Evolutionary conservation across 2,329 filamentous ascomycete genomes (phyloP), one percentile per base, ranked within the genome.

Genomic region (Madurella fahalii): DNA sequence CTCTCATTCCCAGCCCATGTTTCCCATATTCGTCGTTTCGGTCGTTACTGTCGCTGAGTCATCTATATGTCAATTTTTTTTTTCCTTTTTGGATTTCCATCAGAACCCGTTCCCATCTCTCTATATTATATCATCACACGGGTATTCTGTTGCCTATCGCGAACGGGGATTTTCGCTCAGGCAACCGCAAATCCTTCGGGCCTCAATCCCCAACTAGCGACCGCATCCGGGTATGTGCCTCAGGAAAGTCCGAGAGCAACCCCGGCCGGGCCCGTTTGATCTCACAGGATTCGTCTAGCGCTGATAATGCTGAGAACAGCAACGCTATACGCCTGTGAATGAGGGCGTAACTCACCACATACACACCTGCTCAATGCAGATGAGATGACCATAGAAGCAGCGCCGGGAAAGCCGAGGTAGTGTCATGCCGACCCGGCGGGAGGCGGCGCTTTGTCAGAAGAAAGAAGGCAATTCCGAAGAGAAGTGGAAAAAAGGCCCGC

Each of bases 171-270:
- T 40, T 44, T 31, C 41, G 41, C 47, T 42, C 47, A 55, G 53
- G 53, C 53, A 55, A 47, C 53, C 47, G 40, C 40, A 32, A 41
- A 50, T 55, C 47, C 47, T 50, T 51, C 47, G 32, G 16, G 9
- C n/a, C 30, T 18, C n/a, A 7, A 30, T 5, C 42, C 39, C 37
- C 32, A 42, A 15, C 39, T 9, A 17, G 16, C 30, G 32, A 37
- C 41, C 11, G 9, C 17, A 39, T 44, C 39, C 39, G 50, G 39
- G 50, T 32, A 46, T 31, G 20, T 40, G 42, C 42, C 12, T 15
- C 37, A 32, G 34, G 13, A 9, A 41, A 16, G 30, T 15, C 34
- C 17, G 16, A 25, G n/a, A 13, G 16, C 18, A 18, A 9, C 15
- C 2, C 17, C 25, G 25, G 25, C 25, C 4, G 7, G 25, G 7